Percentiles rank a stretch among this genome's conserved stretches.
phyloP scores from a whole-genome alignment of 306 rosid species.

The Citrullus mucosospermus region DNA sequence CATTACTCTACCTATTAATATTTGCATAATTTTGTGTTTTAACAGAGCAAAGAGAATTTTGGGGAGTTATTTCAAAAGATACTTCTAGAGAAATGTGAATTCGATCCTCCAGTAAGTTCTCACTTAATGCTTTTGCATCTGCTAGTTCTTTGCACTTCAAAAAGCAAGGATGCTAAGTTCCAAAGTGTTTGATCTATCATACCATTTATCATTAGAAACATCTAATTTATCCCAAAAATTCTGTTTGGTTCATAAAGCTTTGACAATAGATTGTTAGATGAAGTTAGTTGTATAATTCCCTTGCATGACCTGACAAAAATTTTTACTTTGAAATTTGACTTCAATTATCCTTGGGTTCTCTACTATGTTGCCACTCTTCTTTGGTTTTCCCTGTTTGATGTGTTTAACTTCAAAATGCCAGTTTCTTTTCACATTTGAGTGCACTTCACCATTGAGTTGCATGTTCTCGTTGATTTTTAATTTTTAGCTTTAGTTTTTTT shows the following conservation, averaged over 20 bases:
- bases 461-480: background rate
- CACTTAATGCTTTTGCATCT: conserved; percentile 8
- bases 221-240: background rate
- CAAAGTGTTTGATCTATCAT: background rate
- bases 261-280: background rate
- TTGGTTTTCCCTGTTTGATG: background rate
- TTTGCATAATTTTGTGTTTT: background rate
- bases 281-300: background rate
- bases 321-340: background rate
- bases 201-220: background rate
- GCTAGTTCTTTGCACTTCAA: background rate
- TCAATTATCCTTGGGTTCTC: background rate
- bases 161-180: background rate
- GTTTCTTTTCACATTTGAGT: background rate
- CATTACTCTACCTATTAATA: background rate
- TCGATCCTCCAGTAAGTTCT: conserved; percentile 61
- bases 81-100: conserved; percentile 34
- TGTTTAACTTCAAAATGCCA: background rate
- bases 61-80: conserved; percentile 44
- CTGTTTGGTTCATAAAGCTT: background rate
- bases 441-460: background rate
- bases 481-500: background rate
- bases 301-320: background rate
- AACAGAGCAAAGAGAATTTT: conserved; percentile 54
- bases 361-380: background rate